Evolutionary conservation across 768 basidiomycete genomes (phyloP).

Genomic region (Cyclocybe aegerita): DNA sequence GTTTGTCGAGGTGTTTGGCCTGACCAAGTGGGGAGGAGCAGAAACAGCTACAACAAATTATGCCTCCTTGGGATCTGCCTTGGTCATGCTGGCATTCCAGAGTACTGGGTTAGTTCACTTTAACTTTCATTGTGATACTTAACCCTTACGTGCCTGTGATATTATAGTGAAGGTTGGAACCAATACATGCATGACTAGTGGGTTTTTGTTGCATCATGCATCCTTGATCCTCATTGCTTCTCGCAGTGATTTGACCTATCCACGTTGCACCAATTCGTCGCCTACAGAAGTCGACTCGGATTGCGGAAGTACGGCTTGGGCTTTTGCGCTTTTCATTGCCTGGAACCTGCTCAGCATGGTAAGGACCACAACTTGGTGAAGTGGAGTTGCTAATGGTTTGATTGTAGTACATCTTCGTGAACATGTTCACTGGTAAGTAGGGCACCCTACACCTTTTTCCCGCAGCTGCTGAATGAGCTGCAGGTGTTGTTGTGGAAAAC

Average conservation of each 20-base stretch:
- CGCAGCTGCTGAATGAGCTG: not conserved
- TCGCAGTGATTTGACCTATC: constrained; percentile 68
- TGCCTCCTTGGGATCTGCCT: constrained; percentile 69
- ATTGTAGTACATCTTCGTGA: constrained; percentile 87
- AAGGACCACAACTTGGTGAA: constrained; percentile 16
- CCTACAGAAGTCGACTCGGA: constrained; percentile 61
- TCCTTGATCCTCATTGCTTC: constrained; percentile 5
- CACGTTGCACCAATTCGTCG: constrained; percentile 70
- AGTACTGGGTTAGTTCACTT: constrained; percentile 72
- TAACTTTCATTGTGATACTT: constrained; percentile 1
- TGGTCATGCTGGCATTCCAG: constrained; percentile 92
- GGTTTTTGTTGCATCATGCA: constrained; percentile 20
- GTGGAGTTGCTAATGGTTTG: constrained; percentile 2
- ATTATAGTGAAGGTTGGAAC: constrained; percentile 88
- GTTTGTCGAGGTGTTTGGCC: constrained; percentile 85
- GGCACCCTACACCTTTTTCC: not conserved
- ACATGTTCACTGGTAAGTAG: constrained; percentile 84
- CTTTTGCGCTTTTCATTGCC: constrained; percentile 84
- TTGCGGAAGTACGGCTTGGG: constrained; percentile 84
- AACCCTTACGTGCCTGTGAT: constrained; percentile 4
- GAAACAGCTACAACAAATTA: constrained; percentile 78
- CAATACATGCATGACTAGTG: constrained; percentile 97
- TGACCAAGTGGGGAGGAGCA: constrained; percentile 81
- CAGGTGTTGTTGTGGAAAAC: constrained; percentile 90
- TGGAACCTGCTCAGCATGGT: constrained; percentile 98